Evolutionary conservation across 78 protist species (phyloP).

Genomic region (Pelomyxa schiedti): DNA sequence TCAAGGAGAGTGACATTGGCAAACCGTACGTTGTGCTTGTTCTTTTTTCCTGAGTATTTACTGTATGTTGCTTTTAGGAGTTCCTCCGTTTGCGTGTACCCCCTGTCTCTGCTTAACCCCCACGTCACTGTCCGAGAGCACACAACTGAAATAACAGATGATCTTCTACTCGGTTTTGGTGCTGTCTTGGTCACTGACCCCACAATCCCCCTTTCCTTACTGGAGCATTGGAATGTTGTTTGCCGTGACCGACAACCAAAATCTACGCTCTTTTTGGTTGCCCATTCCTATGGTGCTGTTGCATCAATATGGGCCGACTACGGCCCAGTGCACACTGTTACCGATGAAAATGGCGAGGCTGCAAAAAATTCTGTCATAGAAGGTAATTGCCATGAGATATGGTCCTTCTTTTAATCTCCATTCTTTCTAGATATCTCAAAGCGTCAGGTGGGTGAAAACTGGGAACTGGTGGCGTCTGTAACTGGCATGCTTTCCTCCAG

Average conservation of each 20-base stretch:
- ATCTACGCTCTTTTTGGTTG: conserved; percentile 9
- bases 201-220: background rate
- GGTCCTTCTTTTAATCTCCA: too few species aligned
- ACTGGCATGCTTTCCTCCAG: too few species aligned
- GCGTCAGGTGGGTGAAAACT: too few species aligned
- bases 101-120: conserved; percentile 78
- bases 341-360: background rate
- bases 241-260: background rate
- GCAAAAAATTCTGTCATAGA: background rate
- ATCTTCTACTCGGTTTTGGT: conserved; percentile 11
- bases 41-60: too few species aligned
- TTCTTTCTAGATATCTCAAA: too few species aligned
- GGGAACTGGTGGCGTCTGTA: too few species aligned
- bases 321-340: background rate
- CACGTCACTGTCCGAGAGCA: conserved; percentile 52
- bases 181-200: conserved; percentile 33
- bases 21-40: background rate
- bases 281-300: conserved; percentile 40
- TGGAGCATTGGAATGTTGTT: background rate
- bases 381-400: too few species aligned
- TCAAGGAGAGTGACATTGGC: background rate
- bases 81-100: conserved; percentile 20
- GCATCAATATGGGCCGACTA: conserved; percentile 8
- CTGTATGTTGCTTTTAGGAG: conserved; percentile 75
- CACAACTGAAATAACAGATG: conserved; percentile 28